Evolutionary conservation across 495 filamentous ascomycete species (phyloP).

Genomic region (Aspergillus affinis): DNA sequence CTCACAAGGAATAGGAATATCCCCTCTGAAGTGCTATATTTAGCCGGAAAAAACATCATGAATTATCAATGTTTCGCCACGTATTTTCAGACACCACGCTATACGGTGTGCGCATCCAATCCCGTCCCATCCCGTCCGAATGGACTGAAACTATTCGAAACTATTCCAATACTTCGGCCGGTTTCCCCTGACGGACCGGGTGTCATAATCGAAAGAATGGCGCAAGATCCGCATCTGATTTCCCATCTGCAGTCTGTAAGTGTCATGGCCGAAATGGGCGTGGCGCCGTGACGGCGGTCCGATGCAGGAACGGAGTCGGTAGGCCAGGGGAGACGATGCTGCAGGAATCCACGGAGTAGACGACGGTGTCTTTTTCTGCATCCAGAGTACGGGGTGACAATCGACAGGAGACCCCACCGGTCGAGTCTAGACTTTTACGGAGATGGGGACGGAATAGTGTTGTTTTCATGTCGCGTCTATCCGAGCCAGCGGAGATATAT

Average conservation of each 20-base stretch:
- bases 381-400: too few relatives aligned
- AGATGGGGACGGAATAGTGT: too few relatives aligned
- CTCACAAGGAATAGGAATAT: too few relatives aligned
- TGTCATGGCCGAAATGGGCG: too few relatives aligned
- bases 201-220: not conserved
- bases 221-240: not conserved
- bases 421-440: not conserved
- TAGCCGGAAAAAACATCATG: not conserved
- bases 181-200: not conserved
- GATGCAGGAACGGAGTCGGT: not conserved
- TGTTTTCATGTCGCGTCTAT: too few relatives aligned
- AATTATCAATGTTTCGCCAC: too few relatives aligned
- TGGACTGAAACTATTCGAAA: not conserved
- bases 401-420: not conserved
- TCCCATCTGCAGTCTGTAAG: not conserved
- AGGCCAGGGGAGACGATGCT: too few relatives aligned
- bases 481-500: too few relatives aligned
- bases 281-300: not conserved
- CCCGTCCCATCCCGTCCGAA: not conserved
- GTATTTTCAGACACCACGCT: too few relatives aligned
- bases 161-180: not conserved
- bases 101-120: too few relatives aligned
- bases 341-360: not conserved
- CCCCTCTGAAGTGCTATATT: too few relatives aligned
- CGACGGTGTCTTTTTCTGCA: too few relatives aligned